Evolutionary conservation across 371 early-diverging fungal species (phyloP).

Genomic region (Mucor racemosus): DNA sequence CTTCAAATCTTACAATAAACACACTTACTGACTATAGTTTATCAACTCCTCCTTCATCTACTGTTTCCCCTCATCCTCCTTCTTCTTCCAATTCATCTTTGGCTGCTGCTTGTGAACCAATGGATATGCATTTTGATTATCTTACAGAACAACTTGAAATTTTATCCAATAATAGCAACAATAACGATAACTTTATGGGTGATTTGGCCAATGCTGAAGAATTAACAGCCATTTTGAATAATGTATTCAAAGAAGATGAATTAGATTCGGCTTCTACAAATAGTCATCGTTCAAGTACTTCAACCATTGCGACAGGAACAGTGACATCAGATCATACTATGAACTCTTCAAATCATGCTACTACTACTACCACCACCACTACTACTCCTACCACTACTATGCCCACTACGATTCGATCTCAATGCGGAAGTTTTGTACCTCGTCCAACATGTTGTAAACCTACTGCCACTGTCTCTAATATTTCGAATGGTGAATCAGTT

Average conservation of each 20-base stretch:
- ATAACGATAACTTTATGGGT: slow-evolving; percentile 8
- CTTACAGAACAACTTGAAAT: slow-evolving; percentile 28
- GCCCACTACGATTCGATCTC: slow-evolving; percentile 9
- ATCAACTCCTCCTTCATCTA: slow-evolving; percentile 24
- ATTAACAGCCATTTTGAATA: slow-evolving; percentile 31
- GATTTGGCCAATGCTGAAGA: slow-evolving; percentile 29
- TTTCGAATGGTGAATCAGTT: slow-evolving; percentile 41
- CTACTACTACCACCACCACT: no score
- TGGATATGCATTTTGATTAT: slow-evolving; percentile 35
- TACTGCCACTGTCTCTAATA: neutral
- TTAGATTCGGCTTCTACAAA: slow-evolving; percentile 5
- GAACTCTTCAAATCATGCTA: neutral
- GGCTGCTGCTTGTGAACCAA: slow-evolving; percentile 12
- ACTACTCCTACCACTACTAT: neutral
- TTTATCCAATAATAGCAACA: slow-evolving; percentile 10
- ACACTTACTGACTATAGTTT: slow-evolving; percentile 12
- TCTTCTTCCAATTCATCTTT: slow-evolving; percentile 5
- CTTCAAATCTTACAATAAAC: slow-evolving; percentile 10
- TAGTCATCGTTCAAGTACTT: slow-evolving; percentile 6
- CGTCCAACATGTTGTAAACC: slow-evolving; percentile 24
- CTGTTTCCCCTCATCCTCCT: slow-evolving; percentile 23
- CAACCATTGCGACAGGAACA: neutral
- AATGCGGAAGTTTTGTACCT: slow-evolving; percentile 39
- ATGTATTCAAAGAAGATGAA: slow-evolving; percentile 27
- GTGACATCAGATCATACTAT: neutral